Conservation (phyloP, 2,329 filamentous ascomycete genomes). For the Claviceps quebecensis region DNA sequence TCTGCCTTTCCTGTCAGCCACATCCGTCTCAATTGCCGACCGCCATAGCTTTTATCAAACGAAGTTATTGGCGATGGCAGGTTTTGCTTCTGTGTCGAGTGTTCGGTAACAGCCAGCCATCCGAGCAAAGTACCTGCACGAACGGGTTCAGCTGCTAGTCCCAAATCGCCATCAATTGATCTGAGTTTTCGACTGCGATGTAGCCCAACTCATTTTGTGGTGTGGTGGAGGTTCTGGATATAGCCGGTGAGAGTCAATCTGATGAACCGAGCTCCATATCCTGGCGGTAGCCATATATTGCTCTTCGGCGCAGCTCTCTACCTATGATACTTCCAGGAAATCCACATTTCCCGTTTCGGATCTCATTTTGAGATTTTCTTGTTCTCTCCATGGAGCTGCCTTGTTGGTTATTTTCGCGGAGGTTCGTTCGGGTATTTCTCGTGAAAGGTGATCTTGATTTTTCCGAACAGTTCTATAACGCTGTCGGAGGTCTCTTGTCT, state of each 20-base stretch:
- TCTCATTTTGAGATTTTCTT: too few relatives aligned
- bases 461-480: constrained; percentile 19
- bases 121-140: constrained; percentile 9
- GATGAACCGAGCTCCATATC: background rate
- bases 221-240: background rate
- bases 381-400: too few relatives aligned
- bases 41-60: too few relatives aligned
- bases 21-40: too few relatives aligned
- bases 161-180: constrained; percentile 9
- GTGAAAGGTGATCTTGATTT: constrained; percentile 17
- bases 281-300: background rate
- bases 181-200: constrained; percentile 1
- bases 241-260: background rate
- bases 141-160: constrained; percentile 8
- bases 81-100: constrained; percentile 8
- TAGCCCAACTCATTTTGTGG: background rate
- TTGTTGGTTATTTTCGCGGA: constrained; percentile 5
- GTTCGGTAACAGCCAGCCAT: constrained; percentile 9
- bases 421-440: constrained; percentile 20
- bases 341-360: background rate
- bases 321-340: background rate
- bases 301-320: background rate
- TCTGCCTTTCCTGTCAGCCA: too few relatives aligned
- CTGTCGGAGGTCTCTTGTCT: constrained; percentile 16
- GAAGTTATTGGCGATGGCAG: too few relatives aligned